Percentiles rank a stretch among this genome's conserved stretches.
Conservation (phyloP, 2,329 filamentous ascomycete genomes). For the Hypoxylon sp. region DNA sequence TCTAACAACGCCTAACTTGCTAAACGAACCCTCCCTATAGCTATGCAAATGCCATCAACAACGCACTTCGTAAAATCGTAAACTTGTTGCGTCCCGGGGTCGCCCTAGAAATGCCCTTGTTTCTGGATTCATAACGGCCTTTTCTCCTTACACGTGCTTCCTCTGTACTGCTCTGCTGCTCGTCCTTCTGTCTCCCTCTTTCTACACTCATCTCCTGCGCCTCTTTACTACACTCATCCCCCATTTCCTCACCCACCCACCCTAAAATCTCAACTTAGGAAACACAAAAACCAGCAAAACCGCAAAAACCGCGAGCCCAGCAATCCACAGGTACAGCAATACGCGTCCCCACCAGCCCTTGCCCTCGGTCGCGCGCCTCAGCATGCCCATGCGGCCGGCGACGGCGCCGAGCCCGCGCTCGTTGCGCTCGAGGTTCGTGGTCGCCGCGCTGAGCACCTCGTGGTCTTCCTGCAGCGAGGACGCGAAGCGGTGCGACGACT, state of each 20-base stretch:
- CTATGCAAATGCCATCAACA: constrained; percentile 19
- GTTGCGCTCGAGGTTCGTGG: constrained; percentile 82
- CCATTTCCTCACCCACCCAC: not conserved
- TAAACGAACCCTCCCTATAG: constrained; percentile 18
- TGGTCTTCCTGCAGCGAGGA: constrained; percentile 79
- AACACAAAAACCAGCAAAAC: constrained; percentile 86
- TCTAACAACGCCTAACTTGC: constrained; percentile 26
- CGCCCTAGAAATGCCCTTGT: not conserved
- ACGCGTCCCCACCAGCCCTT: constrained; percentile 89
- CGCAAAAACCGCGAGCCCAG: constrained; percentile 82
- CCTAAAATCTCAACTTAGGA: constrained; percentile 87
- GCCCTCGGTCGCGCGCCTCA: constrained; percentile 87
- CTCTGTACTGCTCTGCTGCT: not conserved
- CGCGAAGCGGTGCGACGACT: constrained; percentile 79
- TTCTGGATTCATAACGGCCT: not conserved
- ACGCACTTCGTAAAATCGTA: constrained; percentile 28
- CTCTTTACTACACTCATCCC: too few species aligned
- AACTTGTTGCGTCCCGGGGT: constrained; percentile 7
- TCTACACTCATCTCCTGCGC: not conserved
- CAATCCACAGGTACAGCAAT: constrained; percentile 87
- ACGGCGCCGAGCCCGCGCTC: constrained; percentile 82
- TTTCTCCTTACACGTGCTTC: not conserved
- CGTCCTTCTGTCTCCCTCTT: not conserved
- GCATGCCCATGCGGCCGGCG: constrained; percentile 79
- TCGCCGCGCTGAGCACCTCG: constrained; percentile 78